phyloP scores from a whole-genome alignment of 2,329 filamentous ascomycete genomes.

The Grosmannia penicillata region DNA sequence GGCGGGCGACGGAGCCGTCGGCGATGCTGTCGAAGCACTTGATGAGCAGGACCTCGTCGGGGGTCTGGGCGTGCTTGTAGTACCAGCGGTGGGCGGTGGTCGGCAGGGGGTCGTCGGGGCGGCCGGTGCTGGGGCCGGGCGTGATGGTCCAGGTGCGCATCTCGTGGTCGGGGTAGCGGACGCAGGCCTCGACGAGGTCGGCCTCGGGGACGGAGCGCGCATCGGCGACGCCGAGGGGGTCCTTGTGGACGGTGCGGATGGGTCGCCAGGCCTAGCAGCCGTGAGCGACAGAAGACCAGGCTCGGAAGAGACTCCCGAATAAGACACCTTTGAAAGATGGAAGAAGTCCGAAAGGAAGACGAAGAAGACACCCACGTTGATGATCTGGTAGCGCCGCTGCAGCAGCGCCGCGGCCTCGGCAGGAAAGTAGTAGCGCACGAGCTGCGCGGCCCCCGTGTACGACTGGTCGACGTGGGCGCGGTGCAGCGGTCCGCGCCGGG shows the following conservation, averaged over 20 bases:
- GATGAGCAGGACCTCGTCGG: conserved; percentile 37
- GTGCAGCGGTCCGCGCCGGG: conserved; percentile 35
- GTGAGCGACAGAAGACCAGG: conserved; percentile 4
- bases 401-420: conserved; percentile 10
- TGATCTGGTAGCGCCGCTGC: conserved; percentile 9
- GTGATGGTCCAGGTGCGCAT: conserved; percentile 24
- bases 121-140: conserved; percentile 7
- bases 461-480: conserved; percentile 32
- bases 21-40: conserved; percentile 37
- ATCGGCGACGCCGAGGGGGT: conserved; percentile 26
- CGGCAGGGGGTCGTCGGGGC: neutral
- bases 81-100: conserved; percentile 31
- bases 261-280: conserved; percentile 27
- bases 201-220: conserved; percentile 20
- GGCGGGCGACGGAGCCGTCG: conserved; percentile 31
- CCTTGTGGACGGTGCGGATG: conserved; percentile 28
- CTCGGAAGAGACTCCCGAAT: conserved; percentile 2
- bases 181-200: conserved; percentile 23
- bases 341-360: too few relatives aligned
- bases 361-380: conserved; percentile 13
- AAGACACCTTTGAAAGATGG: neutral
- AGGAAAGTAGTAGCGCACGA: conserved; percentile 10
- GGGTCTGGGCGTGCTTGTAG: conserved; percentile 32
- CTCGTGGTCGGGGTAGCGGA: conserved; percentile 19
- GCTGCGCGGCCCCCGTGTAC: conserved; percentile 13